These are phyloP conservation scores for Durio zibethinus DNA, from an alignment of 345 rosid genomes.

Conservation along the genomic window DNA sequence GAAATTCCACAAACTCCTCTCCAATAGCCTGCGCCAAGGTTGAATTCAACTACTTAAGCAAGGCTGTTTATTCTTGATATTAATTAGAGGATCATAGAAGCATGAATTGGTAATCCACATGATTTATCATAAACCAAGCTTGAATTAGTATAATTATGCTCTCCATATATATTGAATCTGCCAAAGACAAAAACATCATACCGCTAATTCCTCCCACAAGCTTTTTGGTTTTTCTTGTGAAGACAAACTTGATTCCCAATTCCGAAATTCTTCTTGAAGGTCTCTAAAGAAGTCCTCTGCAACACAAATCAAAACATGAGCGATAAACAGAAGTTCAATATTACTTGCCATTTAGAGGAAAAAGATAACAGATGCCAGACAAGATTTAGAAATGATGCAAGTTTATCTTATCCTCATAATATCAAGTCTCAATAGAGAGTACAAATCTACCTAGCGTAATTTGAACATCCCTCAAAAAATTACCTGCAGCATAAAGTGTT, in stretches of 20 bases:
- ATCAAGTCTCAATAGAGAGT: conserved; percentile 28
- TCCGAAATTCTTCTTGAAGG: conserved; percentile 83
- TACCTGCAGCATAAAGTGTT: conserved; percentile 83
- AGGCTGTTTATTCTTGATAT: not conserved
- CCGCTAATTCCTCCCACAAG: conserved; percentile 95
- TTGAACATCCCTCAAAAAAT: conserved; percentile 84
- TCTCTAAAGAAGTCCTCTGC: conserved; percentile 89
- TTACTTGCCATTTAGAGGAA: conserved; percentile 2
- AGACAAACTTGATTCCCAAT: conserved; percentile 71
- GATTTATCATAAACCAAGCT: not conserved
- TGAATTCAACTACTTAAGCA: conserved; percentile 4
- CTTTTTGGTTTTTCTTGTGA: conserved; percentile 83
- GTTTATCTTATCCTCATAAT: conserved; percentile 21
- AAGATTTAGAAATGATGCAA: conserved; percentile 11
- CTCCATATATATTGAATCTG: not conserved
- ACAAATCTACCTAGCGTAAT: conserved; percentile 75
- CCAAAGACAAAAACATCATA: conserved; percentile 29
- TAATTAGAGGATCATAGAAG: not conserved
- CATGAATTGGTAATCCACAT: not conserved
- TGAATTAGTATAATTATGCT: not conserved
- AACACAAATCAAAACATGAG: conserved; percentile 25
- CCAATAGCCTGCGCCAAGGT: conserved; percentile 63
- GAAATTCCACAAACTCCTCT: conserved; percentile 91
- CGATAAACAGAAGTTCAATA: not conserved
- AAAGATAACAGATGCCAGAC: conserved; percentile 10